Evolutionary conservation across 306 rosid genomes (phyloP).

Genomic region (Benincasa hispida): DNA sequence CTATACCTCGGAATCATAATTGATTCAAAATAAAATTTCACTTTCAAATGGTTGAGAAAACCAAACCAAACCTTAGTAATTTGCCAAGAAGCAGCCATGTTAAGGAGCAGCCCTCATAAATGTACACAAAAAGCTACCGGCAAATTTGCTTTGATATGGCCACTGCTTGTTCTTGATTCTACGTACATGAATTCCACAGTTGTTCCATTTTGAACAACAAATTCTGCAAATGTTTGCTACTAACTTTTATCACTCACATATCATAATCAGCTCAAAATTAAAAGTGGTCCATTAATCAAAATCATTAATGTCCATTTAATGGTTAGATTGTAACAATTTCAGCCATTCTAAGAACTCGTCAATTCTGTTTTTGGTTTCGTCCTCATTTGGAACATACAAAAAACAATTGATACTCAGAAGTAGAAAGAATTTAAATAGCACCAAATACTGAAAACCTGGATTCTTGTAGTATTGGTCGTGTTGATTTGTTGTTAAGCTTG

Average conservation of each 20-base stretch:
- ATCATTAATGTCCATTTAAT: not conserved
- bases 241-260: not conserved
- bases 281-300: slow-evolving; percentile 4
- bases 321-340: not conserved
- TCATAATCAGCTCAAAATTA: not conserved
- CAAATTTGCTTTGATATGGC: slow-evolving; percentile 2
- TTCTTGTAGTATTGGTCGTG: not conserved
- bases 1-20: not conserved
- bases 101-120: not conserved
- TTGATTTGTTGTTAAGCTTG: not conserved
- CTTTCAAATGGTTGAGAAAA: not conserved
- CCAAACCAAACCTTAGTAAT: slow-evolving; percentile 3
- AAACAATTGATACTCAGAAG: not conserved
- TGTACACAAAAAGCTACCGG: not conserved
- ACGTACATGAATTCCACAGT: not conserved
- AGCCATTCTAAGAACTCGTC: not conserved
- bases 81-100: not conserved
- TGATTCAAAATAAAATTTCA: not conserved
- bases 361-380: not conserved
- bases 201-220: slow-evolving; percentile 3
- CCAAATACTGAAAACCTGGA: not conserved
- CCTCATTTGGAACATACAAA: not conserved
- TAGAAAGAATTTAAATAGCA: not conserved
- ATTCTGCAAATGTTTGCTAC: not conserved
- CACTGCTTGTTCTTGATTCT: not conserved